Evolutionary conservation across 345 rosid genomes (phyloP), one percentile per base, ranked within the genome.

Genomic region (Ceriops tagal): DNA sequence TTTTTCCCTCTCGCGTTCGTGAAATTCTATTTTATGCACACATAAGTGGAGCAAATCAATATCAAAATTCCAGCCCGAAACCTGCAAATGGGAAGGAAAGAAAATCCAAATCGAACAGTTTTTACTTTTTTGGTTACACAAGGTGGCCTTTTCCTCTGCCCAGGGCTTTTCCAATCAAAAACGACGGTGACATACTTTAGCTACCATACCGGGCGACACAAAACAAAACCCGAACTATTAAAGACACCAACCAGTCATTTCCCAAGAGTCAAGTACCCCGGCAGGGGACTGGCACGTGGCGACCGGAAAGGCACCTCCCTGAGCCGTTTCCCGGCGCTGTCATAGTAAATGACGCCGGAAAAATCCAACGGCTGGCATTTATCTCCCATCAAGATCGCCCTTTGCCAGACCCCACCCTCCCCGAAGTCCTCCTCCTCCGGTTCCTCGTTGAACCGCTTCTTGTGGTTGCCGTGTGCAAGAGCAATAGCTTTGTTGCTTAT

Each of bases 341-440:
- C 98, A 32, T 95, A 95, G 66, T 89, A 90, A 27, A 95, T 92
- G 35, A 79, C 97, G n/a, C 98, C 99, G 1, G 99, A 85, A 72
- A 88, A 80, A 79, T 88, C 83, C 83, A 92, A 79, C 78, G 98
- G 99, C 80, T 92, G 89, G 75, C 99, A 95, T 62, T 89, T 89
- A 34, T 85, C 96, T 32, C 99, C 99, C 99, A 95, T 92, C 77
- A 95, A 75, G 70, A 95, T 92, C 69, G 87, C 51, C 83, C 83
- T 83, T 66, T 83, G 98, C 99, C 99, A 95, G 61, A 95, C 85
- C 13, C 97, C 96, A 24, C 92, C 88, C 4, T 95, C 95, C 53
- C 87, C 96, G 65, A 76, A 83, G 24, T 77, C 81, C 0, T 81
- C 83, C 61, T 82, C 83, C 61, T 26, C 69, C 43, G 43, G 55